Conservation (phyloP, 768 basidiomycete genomes). For the Daedalea quercina region DNA sequence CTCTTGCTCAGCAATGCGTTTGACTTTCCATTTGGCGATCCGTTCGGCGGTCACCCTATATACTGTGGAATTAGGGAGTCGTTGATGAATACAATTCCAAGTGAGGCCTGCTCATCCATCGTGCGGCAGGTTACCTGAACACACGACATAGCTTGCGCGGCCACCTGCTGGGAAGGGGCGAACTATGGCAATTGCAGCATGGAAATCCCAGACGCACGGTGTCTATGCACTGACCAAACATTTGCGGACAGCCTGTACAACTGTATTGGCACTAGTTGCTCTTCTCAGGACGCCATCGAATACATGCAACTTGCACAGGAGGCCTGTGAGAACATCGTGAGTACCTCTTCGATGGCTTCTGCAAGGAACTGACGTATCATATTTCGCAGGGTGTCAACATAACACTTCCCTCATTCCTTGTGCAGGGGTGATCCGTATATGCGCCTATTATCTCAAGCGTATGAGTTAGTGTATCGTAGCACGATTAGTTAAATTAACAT, state of each 20-base stretch:
- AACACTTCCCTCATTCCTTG: background rate
- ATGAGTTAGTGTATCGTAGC: too few species aligned
- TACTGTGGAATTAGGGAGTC: too few species aligned
- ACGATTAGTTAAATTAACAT: too few species aligned
- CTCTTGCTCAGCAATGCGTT: too few species aligned
- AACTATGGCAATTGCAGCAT: background rate
- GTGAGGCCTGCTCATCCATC: too few species aligned
- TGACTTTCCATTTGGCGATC: too few species aligned
- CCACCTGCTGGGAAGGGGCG: background rate
- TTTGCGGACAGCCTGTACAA: background rate
- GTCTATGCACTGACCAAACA: background rate
- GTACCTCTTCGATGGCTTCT: background rate
- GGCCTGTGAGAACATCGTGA: background rate
- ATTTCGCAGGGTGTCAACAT: background rate
- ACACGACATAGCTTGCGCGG: background rate
- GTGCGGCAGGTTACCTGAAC: background rate
- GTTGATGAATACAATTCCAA: too few species aligned
- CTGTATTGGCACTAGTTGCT: background rate
- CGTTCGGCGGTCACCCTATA: too few species aligned
- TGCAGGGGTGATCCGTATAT: background rate
- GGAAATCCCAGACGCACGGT: background rate
- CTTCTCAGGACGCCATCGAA: background rate
- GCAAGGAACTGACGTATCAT: background rate
- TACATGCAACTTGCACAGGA: background rate
- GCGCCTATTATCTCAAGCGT: too few species aligned